phyloP scores from a whole-genome alignment of 2,329 filamentous ascomycete genomes.

The Colletotrichum tropicale region DNA sequence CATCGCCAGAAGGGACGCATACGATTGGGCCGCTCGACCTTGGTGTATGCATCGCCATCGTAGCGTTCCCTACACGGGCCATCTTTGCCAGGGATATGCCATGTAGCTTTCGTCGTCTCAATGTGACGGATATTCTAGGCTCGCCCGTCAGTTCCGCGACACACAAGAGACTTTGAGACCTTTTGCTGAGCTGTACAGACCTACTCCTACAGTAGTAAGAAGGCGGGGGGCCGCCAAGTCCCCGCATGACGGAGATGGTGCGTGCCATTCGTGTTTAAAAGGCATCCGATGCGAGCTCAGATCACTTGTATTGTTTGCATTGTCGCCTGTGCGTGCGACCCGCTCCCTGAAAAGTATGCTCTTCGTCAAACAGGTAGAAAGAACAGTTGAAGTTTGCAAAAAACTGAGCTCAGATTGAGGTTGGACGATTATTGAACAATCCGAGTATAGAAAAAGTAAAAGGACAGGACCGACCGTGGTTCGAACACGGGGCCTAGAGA shows the following conservation, averaged over 20 bases:
- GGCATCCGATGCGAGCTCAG: background rate
- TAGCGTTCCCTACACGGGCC: background rate
- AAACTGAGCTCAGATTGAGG: background rate
- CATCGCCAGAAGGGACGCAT: background rate
- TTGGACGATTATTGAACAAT: too few species aligned
- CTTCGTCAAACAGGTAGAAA: background rate
- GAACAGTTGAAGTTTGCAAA: background rate
- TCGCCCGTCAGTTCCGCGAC: background rate
- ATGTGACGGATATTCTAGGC: background rate
- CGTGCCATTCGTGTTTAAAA: background rate
- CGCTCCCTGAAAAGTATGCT: background rate
- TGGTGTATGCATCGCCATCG: background rate
- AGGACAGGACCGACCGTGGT: slow-evolving; percentile 13
- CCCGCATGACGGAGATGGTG: slow-evolving; percentile 1
- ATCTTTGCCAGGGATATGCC: background rate
- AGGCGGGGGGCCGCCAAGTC: slow-evolving; percentile 1
- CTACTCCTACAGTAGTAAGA: background rate
- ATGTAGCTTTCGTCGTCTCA: background rate
- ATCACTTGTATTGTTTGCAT: background rate
- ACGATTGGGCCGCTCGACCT: background rate
- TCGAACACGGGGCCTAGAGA: slow-evolving; percentile 22
- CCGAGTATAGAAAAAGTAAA: background rate
- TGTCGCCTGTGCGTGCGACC: background rate
- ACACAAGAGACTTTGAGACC: background rate
- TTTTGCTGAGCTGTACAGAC: background rate